Base-by-base conservation (phyloP, 805 yeast species). In the Wickerhamomyces queroliae region DNA sequence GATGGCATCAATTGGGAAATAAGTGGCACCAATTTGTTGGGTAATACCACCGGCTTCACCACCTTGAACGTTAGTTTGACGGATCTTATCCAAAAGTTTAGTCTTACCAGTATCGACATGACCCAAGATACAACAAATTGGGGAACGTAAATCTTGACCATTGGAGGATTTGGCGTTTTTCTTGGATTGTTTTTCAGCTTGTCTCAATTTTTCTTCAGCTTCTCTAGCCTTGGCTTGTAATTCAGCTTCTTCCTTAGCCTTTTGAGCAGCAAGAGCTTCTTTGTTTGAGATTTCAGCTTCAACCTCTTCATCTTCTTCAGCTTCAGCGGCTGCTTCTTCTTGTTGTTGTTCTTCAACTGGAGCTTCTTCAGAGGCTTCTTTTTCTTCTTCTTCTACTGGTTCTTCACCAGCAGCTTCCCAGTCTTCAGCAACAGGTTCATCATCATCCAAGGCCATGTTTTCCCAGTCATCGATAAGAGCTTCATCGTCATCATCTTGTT, bases 21-120 rank as follows among this genome's bases (percentile, higher is more conserved):
- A 93, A 18, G 99, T 93, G 41, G 99, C 99, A 78, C 99, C 99
- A 61, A 93, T 93, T 69, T 93, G 99, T 76, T 93, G 99, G 49
- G 99, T 93, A 63, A 93, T 93, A 72, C 99, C 99, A 72, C 99
- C 99, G 40, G 99, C 99, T 71, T 93, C 99, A 60, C 99, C 99
- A 63, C 97, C 99, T 72, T 93, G 99, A 45, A 93, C 99, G 59
- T 93, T 93, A 31, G 98, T 93, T 71, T 91, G 97, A 71, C 99
- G 91, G 53, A 93, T 82, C 67, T 93, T 93, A 62, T 93, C 99
- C 62, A 93, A 74, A 49, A 93, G 76, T 63, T 93, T 93, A 50
- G 99, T 93, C 68, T 93, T 93, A 81, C 99, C 99, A 42, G 99
- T 93, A 75, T 93, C 99, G 66, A 93, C 99, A 72, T 93, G 99